Percentiles rank a stretch among this genome's conserved stretches.
These are phyloP conservation scores for Fusarium chuoi DNA, from an alignment of 2,329 filamentous ascomycete genomes.

Conservation along the genomic window DNA sequence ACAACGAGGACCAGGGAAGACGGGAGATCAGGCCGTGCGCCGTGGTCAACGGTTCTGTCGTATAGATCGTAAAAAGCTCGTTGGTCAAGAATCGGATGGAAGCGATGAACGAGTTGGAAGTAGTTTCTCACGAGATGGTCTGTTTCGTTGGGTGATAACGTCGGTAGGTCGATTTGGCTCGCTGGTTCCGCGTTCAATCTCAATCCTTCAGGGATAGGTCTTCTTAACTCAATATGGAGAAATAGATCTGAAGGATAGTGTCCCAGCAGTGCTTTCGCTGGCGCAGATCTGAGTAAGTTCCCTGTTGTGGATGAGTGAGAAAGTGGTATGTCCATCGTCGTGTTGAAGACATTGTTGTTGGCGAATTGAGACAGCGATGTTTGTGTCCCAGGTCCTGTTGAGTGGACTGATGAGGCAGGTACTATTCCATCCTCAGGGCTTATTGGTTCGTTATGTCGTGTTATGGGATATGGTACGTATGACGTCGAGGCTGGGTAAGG, in stretches of 20 bases:
- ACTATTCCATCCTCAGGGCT: conserved; percentile 12
- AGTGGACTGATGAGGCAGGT: conserved; percentile 15
- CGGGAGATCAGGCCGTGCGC: conserved; percentile 7
- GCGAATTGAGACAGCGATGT: conserved; percentile 27
- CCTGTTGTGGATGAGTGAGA: conserved; percentile 33
- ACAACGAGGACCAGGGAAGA: conserved; percentile 25
- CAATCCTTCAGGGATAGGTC: conserved; percentile 13
- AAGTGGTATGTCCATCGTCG: conserved; percentile 34
- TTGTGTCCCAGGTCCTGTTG: conserved; percentile 19
- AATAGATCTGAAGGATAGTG: conserved; percentile 35
- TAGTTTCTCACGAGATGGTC: conserved; percentile 21
- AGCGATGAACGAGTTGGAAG: conserved; percentile 29
- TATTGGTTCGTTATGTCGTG: conserved; percentile 17
- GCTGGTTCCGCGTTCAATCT: conserved; percentile 17
- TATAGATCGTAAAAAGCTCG: conserved; percentile 13
- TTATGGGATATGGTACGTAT: not conserved
- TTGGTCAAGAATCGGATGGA: conserved; percentile 31
- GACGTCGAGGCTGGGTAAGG: not conserved
- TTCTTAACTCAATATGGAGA: conserved; percentile 28
- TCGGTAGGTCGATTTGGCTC: conserved; percentile 21
- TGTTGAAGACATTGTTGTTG: conserved; percentile 36
- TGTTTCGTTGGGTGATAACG: conserved; percentile 6
- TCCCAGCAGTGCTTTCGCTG: conserved; percentile 13
- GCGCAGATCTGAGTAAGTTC: conserved; percentile 26
- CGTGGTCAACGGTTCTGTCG: conserved; percentile 1